Base-by-base conservation (phyloP, 495 filamentous ascomycete species). In the Trichodelitschia bisporula region DNA sequence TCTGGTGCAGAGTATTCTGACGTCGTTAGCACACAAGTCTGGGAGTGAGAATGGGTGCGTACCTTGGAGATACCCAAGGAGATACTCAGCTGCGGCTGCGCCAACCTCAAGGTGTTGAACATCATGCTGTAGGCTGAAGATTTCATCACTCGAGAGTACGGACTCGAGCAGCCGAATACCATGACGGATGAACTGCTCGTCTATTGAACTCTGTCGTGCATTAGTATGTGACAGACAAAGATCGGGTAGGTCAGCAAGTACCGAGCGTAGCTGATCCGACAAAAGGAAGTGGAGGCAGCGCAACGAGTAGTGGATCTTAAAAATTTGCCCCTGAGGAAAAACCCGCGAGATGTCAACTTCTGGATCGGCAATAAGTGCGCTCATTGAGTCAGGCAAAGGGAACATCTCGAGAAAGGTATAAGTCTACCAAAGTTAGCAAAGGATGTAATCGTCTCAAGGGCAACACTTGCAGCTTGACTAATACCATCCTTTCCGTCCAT, bases 401-500 rank as follows among this genome's bases (percentile, higher is more conserved):
- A 29, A 29, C 5, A 12, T 29, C 6, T 5, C 8, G 10, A 29
- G 26, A 15, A 29, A 29, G 6, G 6, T 16, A 14, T 29, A 15
- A n/a, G n/a, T n/a, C n/a, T n/a, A n/a, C n/a, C n/a, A n/a, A n/a
- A n/a, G n/a, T n/a, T n/a, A n/a, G n/a, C n/a, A n/a, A n/a, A n/a
- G n/a, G n/a, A n/a, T n/a, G n/a, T n/a, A n/a, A n/a, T n/a, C n/a
- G n/a, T n/a, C n/a, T n/a, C n/a, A n/a, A n/a, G n/a, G n/a, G n/a
- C n/a, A n/a, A n/a, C n/a, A n/a, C n/a, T n/a, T 14, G 14, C 15
- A 8, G 15, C 8, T 15, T 16, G 8, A 29, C 10, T 16, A 8
- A 29, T 12, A 8, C 15, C 6, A 16, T 29, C 76, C 25, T 77
- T 62, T 45, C 86, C 66, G 30, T 65, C 64, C 21, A 97, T 61